A percentile compares a stretch with the other conserved stretches of the same genome.
Conservation (phyloP, 2,329 filamentous ascomycete species). For the Scedosporium apiospermum region DNA sequence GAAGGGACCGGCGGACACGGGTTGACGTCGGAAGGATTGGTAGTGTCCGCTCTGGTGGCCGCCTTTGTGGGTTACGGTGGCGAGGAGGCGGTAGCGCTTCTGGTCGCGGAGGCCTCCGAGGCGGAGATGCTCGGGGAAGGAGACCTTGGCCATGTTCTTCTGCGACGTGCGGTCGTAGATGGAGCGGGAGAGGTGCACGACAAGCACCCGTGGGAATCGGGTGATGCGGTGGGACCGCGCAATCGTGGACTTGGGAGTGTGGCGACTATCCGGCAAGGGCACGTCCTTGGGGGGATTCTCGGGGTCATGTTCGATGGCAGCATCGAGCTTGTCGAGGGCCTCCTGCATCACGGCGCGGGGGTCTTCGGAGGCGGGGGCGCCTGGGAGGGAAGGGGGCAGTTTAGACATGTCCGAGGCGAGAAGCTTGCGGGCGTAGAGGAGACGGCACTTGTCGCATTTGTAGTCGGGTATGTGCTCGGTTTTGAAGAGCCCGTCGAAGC, state of each 20-base stretch:
- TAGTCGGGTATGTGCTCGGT: slow-evolving; percentile 96
- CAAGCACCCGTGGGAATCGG: slow-evolving; percentile 78
- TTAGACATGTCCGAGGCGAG: slow-evolving; percentile 51
- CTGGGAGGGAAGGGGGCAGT: neutral
- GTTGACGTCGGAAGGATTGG: slow-evolving; percentile 87
- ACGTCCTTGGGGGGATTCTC: slow-evolving; percentile 67
- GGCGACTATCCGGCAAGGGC: slow-evolving; percentile 61
- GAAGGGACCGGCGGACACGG: slow-evolving; percentile 60
- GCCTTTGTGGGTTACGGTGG: slow-evolving; percentile 87
- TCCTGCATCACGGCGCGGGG: slow-evolving; percentile 41
- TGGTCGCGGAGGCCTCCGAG: slow-evolving; percentile 71
- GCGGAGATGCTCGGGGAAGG: slow-evolving; percentile 79
- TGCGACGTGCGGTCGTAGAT: slow-evolving; percentile 81
- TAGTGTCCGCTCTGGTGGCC: slow-evolving; percentile 96
- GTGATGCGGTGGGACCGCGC: slow-evolving; percentile 82
- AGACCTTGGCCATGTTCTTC: slow-evolving; percentile 91
- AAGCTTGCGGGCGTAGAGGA: slow-evolving; percentile 65
- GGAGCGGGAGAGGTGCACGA: slow-evolving; percentile 85
- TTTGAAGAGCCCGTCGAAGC: slow-evolving; percentile 90
- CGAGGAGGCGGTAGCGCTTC: slow-evolving; percentile 74
- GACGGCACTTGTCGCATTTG: slow-evolving; percentile 83
- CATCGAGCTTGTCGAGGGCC: slow-evolving; percentile 56
- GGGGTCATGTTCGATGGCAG: slow-evolving; percentile 69
- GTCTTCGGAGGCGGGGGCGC: slow-evolving; percentile 34
- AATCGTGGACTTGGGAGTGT: slow-evolving; percentile 74